phyloP scores from a whole-genome alignment of 2,329 filamentous ascomycete species.

The Colletotrichum somersetense region DNA sequence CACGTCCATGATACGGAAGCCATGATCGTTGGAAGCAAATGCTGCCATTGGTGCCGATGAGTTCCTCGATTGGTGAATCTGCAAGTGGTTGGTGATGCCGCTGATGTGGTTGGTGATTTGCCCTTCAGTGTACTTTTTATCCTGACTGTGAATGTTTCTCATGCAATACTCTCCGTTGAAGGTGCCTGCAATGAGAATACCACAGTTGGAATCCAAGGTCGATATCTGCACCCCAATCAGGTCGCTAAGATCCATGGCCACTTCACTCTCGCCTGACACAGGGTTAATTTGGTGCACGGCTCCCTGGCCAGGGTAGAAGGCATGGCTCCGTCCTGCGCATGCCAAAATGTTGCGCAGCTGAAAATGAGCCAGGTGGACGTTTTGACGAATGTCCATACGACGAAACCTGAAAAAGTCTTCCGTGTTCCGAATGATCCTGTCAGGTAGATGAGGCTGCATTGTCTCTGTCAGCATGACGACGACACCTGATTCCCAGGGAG shows the following conservation, averaged over 20 bases:
- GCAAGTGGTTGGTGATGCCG: conserved; percentile 75
- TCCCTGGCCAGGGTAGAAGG: conserved; percentile 67
- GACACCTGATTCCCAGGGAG: not conserved
- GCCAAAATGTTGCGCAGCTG: conserved; percentile 74
- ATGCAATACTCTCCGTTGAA: conserved; percentile 69
- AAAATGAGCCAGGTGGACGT: conserved; percentile 72
- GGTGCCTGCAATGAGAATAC: conserved; percentile 70
- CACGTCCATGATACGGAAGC: conserved; percentile 70
- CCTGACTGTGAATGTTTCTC: conserved; percentile 58
- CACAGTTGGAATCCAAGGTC: conserved; percentile 64
- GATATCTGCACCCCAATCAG: conserved; percentile 59
- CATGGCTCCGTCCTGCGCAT: conserved; percentile 65
- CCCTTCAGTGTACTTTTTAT: conserved; percentile 56
- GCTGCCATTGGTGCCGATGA: conserved; percentile 67
- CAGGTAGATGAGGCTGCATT: conserved; percentile 44
- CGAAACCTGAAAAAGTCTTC: conserved; percentile 71
- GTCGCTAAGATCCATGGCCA: conserved; percentile 59
- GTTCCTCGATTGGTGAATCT: conserved; percentile 66
- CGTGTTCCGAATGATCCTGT: conserved; percentile 52
- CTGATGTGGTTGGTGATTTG: conserved; percentile 62
- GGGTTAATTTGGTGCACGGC: conserved; percentile 67
- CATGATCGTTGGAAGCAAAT: conserved; percentile 73
- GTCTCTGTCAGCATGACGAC: conserved; percentile 27
- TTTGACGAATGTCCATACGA: conserved; percentile 66
- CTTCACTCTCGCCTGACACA: conserved; percentile 58